phyloP scores from a whole-genome alignment of 176 grass and related monocot species.

The Rhynchospora pubera region DNA sequence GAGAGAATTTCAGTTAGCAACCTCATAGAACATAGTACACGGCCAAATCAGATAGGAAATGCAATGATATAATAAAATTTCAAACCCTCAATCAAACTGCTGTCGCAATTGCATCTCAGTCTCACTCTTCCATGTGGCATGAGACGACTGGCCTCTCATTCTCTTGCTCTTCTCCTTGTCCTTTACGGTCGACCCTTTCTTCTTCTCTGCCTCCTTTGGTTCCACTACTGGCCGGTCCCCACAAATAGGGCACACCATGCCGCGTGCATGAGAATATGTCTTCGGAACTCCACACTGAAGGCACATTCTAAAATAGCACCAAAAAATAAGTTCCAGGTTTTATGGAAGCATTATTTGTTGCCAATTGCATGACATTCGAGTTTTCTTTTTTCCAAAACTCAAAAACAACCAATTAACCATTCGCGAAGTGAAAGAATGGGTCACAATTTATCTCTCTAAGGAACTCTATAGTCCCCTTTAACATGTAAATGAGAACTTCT shows the following conservation, averaged over 20 bases:
- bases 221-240: conserved; percentile 43
- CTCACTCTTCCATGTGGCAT: conserved; percentile 93
- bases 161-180: conserved; percentile 95
- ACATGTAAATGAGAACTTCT: neutral
- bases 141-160: conserved; percentile 79
- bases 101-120: conserved; percentile 86
- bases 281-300: conserved; percentile 87
- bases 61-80: neutral
- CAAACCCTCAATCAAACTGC: conserved; percentile 58
- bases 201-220: conserved; percentile 53
- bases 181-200: conserved; percentile 59
- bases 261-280: conserved; percentile 61
- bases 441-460: neutral
- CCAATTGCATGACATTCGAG: neutral
- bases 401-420: neutral
- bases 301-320: conserved; percentile 48
- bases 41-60: neutral
- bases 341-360: neutral
- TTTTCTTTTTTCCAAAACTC: no score
- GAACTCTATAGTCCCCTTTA: neutral
- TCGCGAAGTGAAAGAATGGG: neutral
- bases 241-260: conserved; percentile 76
- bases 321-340: neutral
- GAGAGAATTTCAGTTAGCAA: neutral
- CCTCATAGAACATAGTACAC: neutral